A percentile compares a stretch with the other conserved stretches of the same genome.
Conservation (phyloP, 441 rosid species). For the Euphorbia celastroides region DNA sequence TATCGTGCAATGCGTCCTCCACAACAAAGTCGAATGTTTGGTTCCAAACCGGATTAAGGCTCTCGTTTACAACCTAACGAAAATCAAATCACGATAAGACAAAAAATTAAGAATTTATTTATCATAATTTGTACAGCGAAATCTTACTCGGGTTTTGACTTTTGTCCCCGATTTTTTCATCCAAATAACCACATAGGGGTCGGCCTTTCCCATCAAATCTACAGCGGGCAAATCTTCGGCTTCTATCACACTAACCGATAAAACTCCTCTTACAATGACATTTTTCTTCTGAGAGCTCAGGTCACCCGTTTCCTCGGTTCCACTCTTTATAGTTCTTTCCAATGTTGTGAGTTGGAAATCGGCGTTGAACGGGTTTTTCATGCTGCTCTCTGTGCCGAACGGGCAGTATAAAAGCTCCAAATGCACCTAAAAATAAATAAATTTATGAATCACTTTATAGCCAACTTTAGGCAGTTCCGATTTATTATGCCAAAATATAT, state of each 20-base stretch:
- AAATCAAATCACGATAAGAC: slow-evolving; percentile 51
- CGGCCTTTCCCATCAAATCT: slow-evolving; percentile 93
- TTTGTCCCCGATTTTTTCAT: slow-evolving; percentile 84
- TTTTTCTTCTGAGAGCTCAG: slow-evolving; percentile 44
- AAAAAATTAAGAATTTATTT: too few relatives aligned
- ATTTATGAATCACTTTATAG: too few relatives aligned
- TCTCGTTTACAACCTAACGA: slow-evolving; percentile 76
- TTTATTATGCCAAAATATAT: not conserved
- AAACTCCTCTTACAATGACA: slow-evolving; percentile 83
- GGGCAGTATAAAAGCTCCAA: slow-evolving; percentile 81
- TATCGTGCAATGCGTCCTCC: slow-evolving; percentile 94
- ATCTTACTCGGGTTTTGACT: slow-evolving; percentile 77
- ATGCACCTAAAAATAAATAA: slow-evolving; percentile 46
- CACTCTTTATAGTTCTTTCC: slow-evolving; percentile 58
- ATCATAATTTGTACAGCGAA: slow-evolving; percentile 9
- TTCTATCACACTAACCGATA: slow-evolving; percentile 68
- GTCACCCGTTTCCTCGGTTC: slow-evolving; percentile 26
- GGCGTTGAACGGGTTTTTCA: slow-evolving; percentile 46
- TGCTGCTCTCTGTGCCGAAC: slow-evolving; percentile 50
- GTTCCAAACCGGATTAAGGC: slow-evolving; percentile 94
- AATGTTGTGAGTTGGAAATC: slow-evolving; percentile 59
- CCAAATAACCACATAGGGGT: slow-evolving; percentile 76
- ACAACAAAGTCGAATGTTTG: slow-evolving; percentile 96
- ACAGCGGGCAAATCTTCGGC: slow-evolving; percentile 82
- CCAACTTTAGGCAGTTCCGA: too few relatives aligned